Base-by-base conservation (phyloP, 2,329 filamentous ascomycete species). In the Elsinoe batatas region DNA sequence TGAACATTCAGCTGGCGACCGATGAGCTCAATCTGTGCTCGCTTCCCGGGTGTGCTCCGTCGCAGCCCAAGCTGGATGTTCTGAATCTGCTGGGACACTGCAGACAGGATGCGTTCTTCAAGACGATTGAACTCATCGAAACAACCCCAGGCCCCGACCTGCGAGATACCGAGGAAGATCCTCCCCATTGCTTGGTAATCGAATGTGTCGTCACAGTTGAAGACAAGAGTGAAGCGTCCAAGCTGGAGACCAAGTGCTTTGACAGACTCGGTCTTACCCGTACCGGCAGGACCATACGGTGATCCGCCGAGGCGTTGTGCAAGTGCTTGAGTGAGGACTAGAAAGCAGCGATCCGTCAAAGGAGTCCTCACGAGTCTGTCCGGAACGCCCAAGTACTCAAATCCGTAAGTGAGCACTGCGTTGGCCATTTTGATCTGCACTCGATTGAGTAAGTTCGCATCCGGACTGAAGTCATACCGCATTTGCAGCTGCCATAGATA, bases 91-190 rank as follows among this genome's bases (percentile, higher is more conserved):
- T 99, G 93, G 17, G 94, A 98, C 13, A 99, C 94, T 15, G 93
- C 93, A 43, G 94, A 98, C 59, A 99, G 73, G 58, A 99, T 99
- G 61, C 93, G 84, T 74, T 99, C 93, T 67, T 99, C 93, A 17
- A 99, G 78, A 79, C 93, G 88, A 72, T 99, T 99, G 78, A 99
- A 99, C 75, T 99, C 93, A 67, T 99, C 93, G 71, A 99, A 99
- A 76, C 93, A 99, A 65, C 94, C 94, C 93, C 93, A 99, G 3
- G 93, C 93, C 69, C 93, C 93, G 47, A 99, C 93, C 70, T 98
- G 93, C 69, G 94, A 98, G 60, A 99, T 95, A 79, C 93, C 93
- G 35, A 98, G 79, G 80, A 99, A 98, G 64, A 99, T 99, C 63
- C 93, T 88, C 12, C 94, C 94, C 93, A 99, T 98, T 51, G 93